phyloP scores from a whole-genome alignment of 805 yeast genomes.

The Candida ponderosae region DNA sequence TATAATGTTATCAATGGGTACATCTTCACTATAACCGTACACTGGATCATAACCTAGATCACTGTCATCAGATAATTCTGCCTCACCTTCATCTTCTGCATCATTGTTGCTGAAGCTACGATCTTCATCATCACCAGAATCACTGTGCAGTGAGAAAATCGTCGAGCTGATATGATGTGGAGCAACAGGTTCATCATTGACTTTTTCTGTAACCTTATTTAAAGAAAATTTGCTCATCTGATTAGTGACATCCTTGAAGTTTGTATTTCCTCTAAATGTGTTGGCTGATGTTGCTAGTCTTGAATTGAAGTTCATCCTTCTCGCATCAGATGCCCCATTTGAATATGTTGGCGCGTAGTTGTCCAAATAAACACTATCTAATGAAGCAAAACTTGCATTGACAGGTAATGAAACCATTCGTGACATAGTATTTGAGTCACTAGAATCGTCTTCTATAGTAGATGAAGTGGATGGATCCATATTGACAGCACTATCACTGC shows the following conservation, averaged over 20 bases:
- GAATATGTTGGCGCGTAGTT: constrained; percentile 26
- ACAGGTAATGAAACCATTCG: constrained; percentile 63
- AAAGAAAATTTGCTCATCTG: constrained; percentile 14
- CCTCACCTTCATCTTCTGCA: constrained; percentile 2
- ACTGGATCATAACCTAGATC: neutral
- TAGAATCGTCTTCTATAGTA: constrained; percentile 15
- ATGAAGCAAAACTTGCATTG: constrained; percentile 70
- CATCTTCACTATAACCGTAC: constrained; percentile 20
- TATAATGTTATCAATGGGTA: constrained; percentile 3
- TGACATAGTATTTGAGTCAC: constrained; percentile 30
- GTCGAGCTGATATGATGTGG: constrained; percentile 9
- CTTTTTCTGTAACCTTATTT: constrained; percentile 8
- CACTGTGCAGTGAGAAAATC: constrained; percentile 2
- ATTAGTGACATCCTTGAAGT: constrained; percentile 2
- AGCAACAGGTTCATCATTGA: constrained; percentile 10
- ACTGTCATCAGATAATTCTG: neutral
- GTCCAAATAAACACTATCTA: constrained; percentile 62
- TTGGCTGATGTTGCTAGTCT: too few relatives aligned
- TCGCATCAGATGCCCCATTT: neutral
- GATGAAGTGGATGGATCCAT: constrained; percentile 3
- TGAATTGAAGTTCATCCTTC: too few relatives aligned
- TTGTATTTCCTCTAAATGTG: too few relatives aligned
- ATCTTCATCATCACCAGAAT: constrained; percentile 3
- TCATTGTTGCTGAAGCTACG: constrained; percentile 3
- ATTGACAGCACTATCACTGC: constrained; percentile 1